These are phyloP conservation scores for Colletotrichum higginsianum DNA, from an alignment of 2,329 filamentous ascomycete species.

Conservation along the genomic window DNA sequence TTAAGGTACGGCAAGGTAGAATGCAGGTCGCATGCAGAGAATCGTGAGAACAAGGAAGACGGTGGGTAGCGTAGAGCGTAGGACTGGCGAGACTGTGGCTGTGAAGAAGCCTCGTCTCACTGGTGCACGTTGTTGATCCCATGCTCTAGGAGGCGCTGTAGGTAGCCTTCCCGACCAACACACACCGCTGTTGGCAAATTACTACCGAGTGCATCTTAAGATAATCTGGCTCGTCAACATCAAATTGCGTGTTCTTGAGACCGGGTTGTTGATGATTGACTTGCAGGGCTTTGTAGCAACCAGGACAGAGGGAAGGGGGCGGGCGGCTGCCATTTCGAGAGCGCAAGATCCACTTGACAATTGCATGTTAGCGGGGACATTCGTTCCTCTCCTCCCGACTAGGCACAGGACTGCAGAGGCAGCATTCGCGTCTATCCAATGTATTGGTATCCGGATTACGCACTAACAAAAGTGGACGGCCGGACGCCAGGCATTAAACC, in stretches of 20 bases:
- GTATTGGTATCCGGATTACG: background rate
- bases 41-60: conserved; percentile 1
- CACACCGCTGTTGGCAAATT: background rate
- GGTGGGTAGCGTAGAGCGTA: background rate
- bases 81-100: conserved; percentile 12
- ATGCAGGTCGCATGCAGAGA: conserved; percentile 5
- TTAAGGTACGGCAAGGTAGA: conserved; percentile 8
- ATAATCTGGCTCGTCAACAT: conserved; percentile 6
- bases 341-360: background rate
- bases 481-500: background rate
- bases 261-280: conserved; percentile 22
- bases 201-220: background rate
- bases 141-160: too few relatives aligned
- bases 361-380: background rate
- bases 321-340: conserved; percentile 1
- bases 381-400: background rate
- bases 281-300: conserved; percentile 19
- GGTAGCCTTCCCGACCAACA: background rate
- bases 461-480: conserved; percentile 21
- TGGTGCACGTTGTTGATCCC: background rate
- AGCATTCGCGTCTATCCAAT: background rate
- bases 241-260: conserved; percentile 29
- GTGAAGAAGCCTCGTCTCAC: conserved; percentile 13
- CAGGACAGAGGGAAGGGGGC: background rate
- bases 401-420: background rate